A percentile compares a stretch with the other conserved stretches of the same genome.
These are phyloP conservation scores for Ascosphaera acerosa DNA, from an alignment of 2,329 filamentous ascomycete genomes.

Conservation along the genomic window DNA sequence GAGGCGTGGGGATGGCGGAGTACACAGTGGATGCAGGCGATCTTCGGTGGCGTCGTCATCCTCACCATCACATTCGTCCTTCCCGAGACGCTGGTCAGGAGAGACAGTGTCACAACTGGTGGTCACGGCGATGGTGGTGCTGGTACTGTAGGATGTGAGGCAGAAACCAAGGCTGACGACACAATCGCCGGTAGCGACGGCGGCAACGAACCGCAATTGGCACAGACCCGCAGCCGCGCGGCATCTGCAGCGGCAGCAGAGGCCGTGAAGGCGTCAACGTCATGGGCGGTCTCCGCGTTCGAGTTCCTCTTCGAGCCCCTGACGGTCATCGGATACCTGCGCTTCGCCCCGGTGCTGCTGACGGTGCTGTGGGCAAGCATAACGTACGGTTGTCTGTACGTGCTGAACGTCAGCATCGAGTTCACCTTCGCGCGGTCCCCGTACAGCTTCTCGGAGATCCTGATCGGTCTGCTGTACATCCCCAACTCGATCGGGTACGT, in stretches of 20 bases:
- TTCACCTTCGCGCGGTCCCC: conserved; percentile 39
- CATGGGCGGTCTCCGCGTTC: neutral
- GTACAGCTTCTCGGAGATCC: conserved; percentile 41
- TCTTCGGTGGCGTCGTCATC: conserved; percentile 32
- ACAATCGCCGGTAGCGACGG: conserved; percentile 5
- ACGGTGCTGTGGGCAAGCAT: conserved; percentile 51
- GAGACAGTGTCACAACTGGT: conserved; percentile 12
- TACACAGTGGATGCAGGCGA: conserved; percentile 52
- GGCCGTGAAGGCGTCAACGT: conserved; percentile 26
- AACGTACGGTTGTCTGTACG: conserved; percentile 49
- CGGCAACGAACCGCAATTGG: conserved; percentile 7
- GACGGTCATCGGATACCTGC: conserved; percentile 41
- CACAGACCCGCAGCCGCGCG: conserved; percentile 24
- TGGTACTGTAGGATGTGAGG: neutral
- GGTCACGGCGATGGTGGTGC: conserved; percentile 7
- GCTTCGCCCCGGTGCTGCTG: conserved; percentile 46
- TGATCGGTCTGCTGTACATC: conserved; percentile 55
- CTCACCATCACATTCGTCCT: conserved; percentile 19
- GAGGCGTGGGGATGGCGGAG: conserved; percentile 46
- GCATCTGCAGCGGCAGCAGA: conserved; percentile 38
- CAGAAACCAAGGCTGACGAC: conserved; percentile 5
- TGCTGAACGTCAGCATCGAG: conserved; percentile 56
- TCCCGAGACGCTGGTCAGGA: conserved; percentile 17
- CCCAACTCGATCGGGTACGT: conserved; percentile 51
- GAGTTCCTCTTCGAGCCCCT: conserved; percentile 42